A percentile compares a stretch with the other conserved stretches of the same genome.
Evolutionary conservation across 768 basidiomycete species (phyloP).

Genomic region (Pleurotus pulmonarius): DNA sequence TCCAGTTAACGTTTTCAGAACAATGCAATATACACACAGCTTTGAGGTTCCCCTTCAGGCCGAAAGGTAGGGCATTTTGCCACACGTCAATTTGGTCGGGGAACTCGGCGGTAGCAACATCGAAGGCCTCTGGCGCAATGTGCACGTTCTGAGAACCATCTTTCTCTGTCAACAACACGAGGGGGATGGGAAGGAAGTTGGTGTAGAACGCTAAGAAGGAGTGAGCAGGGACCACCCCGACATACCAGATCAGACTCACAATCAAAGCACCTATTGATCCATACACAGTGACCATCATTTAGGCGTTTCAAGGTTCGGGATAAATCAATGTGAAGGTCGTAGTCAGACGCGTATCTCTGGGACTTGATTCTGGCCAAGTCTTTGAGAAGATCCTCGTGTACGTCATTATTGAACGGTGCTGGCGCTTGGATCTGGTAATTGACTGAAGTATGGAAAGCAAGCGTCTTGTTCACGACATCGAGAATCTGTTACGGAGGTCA

Average conservation of each 20-base stretch:
- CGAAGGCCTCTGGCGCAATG: conserved; percentile 53
- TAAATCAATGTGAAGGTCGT: conserved; percentile 53
- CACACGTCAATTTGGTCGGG: conserved; percentile 49
- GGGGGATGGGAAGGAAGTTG: conserved; percentile 31
- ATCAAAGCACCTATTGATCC: conserved; percentile 55
- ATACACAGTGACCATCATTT: conserved; percentile 57
- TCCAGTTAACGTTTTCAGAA: background rate
- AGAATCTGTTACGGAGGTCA: conserved; percentile 37
- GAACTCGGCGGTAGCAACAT: conserved; percentile 47
- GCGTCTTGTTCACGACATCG: conserved; percentile 53
- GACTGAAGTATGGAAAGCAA: conserved; percentile 59
- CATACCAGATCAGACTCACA: conserved; percentile 22
- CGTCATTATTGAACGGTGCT: conserved; percentile 46
- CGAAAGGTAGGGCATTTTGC: conserved; percentile 46
- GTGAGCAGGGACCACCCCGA: background rate
- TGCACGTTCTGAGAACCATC: conserved; percentile 44
- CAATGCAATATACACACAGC: conserved; percentile 27
- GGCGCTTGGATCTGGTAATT: conserved; percentile 59
- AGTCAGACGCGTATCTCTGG: conserved; percentile 44
- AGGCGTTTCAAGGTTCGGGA: conserved; percentile 50
- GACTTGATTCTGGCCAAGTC: conserved; percentile 45
- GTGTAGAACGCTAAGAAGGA: conserved; percentile 24
- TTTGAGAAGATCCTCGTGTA: conserved; percentile 51
- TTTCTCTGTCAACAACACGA: conserved; percentile 41
- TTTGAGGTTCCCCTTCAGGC: conserved; percentile 42